These are phyloP conservation scores for Leishmania braziliensis DNA, from an alignment of 208 protist genomes.

Conservation along the genomic window DNA sequence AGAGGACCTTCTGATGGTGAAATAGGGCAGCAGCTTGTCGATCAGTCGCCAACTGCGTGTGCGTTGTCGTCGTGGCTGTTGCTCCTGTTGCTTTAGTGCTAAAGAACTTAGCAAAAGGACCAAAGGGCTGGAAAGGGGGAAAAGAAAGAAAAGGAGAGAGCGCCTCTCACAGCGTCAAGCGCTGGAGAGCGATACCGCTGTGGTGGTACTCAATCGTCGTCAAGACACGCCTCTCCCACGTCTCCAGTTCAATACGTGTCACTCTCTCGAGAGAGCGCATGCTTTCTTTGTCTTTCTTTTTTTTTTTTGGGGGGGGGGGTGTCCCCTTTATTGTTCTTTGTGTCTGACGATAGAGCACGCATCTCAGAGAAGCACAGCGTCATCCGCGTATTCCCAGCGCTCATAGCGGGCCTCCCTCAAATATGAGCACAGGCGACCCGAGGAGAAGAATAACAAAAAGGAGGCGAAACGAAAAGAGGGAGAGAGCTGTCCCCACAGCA, in stretches of 20 bases:
- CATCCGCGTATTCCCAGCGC: background rate
- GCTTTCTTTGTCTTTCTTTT: no score
- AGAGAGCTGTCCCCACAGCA: background rate
- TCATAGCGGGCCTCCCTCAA: background rate
- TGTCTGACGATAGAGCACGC: background rate
- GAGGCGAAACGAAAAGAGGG: background rate
- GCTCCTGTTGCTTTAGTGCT: background rate
- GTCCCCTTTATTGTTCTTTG: background rate
- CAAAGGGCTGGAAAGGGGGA: conserved; percentile 1
- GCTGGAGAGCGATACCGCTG: background rate
- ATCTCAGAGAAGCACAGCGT: background rate
- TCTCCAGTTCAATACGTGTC: background rate
- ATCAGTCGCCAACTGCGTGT: background rate
- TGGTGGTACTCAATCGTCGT: background rate
- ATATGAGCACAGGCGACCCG: background rate
- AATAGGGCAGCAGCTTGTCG: background rate
- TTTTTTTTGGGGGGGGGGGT: no score
- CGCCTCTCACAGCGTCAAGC: background rate
- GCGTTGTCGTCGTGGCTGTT: background rate
- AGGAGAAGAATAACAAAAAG: background rate
- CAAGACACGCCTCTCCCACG: background rate
- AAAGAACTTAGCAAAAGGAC: background rate
- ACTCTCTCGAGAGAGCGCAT: background rate
- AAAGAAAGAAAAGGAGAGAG: background rate
- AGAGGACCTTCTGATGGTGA: background rate